Evolutionary conservation across 1,284 basidiomycete species (phyloP).

Genomic region (Somion occarium): DNA sequence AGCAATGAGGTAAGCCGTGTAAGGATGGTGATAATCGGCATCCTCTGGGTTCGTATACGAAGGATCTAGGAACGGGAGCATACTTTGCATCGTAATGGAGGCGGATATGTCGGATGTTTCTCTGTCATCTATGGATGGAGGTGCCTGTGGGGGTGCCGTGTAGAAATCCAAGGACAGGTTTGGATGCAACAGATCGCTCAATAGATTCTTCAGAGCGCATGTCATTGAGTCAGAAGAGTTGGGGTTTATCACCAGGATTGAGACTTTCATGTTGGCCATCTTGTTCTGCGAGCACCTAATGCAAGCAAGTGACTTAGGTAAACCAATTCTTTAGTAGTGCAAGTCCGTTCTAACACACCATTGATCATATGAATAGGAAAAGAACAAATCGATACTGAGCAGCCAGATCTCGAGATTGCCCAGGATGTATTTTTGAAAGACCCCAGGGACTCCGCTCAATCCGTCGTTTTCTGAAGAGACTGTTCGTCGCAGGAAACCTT

Average conservation of each 20-base stretch:
- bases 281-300: too few species aligned
- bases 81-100: slow-evolving; percentile 26
- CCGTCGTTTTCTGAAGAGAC: too few species aligned
- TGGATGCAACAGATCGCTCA: slow-evolving; percentile 25
- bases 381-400: too few species aligned
- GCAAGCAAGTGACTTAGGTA: too few species aligned
- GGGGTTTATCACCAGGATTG: slow-evolving; percentile 44
- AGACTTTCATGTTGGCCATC: neutral
- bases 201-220: slow-evolving; percentile 32
- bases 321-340: too few species aligned
- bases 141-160: slow-evolving; percentile 34
- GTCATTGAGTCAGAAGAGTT: slow-evolving; percentile 44
- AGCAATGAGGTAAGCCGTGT: slow-evolving; percentile 39
- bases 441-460: too few species aligned
- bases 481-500: too few species aligned
- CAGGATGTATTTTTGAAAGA: too few species aligned
- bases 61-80: slow-evolving; percentile 14
- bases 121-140: slow-evolving; percentile 37
- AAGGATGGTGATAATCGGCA: slow-evolving; percentile 9
- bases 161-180: slow-evolving; percentile 23
- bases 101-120: slow-evolving; percentile 35
- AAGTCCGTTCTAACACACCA: too few species aligned
- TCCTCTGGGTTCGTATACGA: neutral
- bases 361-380: too few species aligned
- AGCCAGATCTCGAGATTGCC: too few species aligned